A percentile compares a stretch with the other conserved stretches of the same genome.
Conservation (phyloP, 179 eudicot genomes). For the Vitellaria paradoxa region DNA sequence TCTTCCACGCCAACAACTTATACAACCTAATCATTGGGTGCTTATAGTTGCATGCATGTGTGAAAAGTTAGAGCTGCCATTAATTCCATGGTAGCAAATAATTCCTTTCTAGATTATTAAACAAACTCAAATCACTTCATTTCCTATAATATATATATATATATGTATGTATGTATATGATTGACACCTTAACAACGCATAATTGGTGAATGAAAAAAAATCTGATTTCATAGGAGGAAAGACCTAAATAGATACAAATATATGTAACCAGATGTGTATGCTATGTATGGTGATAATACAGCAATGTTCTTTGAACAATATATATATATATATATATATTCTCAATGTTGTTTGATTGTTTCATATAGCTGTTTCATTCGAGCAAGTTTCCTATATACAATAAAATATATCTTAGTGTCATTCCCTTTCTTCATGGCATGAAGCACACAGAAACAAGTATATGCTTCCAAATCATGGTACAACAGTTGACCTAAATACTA, state of each 20-base stretch:
- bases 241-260: not conserved
- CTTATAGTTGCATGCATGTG: not conserved
- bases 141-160: no score
- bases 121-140: no score
- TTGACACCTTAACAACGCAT: no score
- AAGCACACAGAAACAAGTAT: constrained; percentile 10
- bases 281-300: not conserved
- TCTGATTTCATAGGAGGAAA: not conserved
- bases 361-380: not conserved
- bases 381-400: not conserved
- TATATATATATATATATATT: not conserved
- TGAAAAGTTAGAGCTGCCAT: not conserved
- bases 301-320: no score
- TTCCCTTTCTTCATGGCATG: constrained; percentile 13
- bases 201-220: no score
- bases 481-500: constrained; percentile 20
- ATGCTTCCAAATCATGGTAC: constrained; percentile 1
- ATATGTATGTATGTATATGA: no score
- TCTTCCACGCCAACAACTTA: not conserved
- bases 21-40: not conserved
- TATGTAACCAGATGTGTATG: not conserved
- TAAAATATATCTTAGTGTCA: not conserved
- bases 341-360: constrained; percentile 7
- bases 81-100: no score
- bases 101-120: no score